Base-by-base conservation (phyloP, 2,329 filamentous ascomycete species). In the Cladorrhinum sp. region DNA sequence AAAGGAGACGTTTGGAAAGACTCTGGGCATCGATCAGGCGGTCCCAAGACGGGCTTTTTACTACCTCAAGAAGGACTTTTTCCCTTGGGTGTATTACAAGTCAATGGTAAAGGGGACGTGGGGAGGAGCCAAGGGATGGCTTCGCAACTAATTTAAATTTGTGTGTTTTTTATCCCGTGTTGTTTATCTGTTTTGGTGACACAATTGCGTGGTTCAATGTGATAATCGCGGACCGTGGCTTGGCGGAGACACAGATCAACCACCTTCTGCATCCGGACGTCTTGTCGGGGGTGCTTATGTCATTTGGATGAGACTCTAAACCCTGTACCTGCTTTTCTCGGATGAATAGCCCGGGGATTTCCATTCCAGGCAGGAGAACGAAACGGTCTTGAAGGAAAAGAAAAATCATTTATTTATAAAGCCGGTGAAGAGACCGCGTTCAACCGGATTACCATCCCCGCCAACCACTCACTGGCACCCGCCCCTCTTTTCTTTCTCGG, bases 51-150 rank as follows among this genome's bases (percentile, higher is more conserved):
- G 73, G 24, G 63, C 70, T 1, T 79, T 74, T 65, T 79, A 78
- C 61, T 71, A 77, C 63, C 62, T 79, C 42, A 80, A 79, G 70
- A 80, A 79, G 69, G 73, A 79, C 55, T 73, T 79, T 57, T 78
- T 79, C 66, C 72, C 72, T 1, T 67, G 63, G 57, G 71, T 72
- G 3, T 73, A 73, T 58, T 71, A 68, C 51, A 68, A 68, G 39
- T 65, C 61, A 23, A 71, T 72, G 61, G 67, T 73, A 9, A 73
- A 72, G 65, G 72, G 72, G 0, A 69, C 66, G 1, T 73, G 72
- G 72, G 70, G 61, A 9, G 72, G 72, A 2, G 70, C 70, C 1
- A 71, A 65, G 60, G 68, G 68, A 14, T 70, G 63, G 65, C 21
- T 57, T n/a, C 33, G 54, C 12, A 33, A 57, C 18, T 49, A 46